Base-by-base conservation (phyloP, 2,329 filamentous ascomycete species). In the Ceratocystis cubensis region DNA sequence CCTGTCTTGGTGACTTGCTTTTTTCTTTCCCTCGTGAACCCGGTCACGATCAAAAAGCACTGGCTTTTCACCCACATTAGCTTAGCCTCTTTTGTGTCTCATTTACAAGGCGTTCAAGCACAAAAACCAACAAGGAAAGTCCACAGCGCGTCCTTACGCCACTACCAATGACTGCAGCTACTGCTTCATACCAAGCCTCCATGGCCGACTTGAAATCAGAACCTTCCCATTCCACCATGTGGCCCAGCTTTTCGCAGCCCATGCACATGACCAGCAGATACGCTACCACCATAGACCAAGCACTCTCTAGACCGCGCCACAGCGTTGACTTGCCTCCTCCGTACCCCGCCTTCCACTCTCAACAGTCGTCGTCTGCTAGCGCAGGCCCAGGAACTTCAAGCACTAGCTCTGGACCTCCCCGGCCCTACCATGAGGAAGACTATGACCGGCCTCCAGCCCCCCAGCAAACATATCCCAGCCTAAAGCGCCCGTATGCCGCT, bases 201-300 rank as follows among this genome's bases (percentile, higher is more conserved):
- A 84, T 85, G 82, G 81, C 82, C 80, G 82, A 84, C 74, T 74
- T 85, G 77, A 84, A 84, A 79, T 76, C 78, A 73, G 82, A 85
- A 75, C 76, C 81, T 72, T 75, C 79, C 73, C 82, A 84, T 75
- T 77, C 79, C 71, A 79, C 78, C 74, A 75, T 85, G 71, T 85
- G 82, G 82, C 77, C 81, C 71, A 82, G 78, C 76, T 85, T 85
- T 69, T 78, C 80, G 67, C 78, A 83, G 69, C 81, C 82, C 70
- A 77, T 84, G 73, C 75, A 80, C 65, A 77, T 67, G 50, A 61
- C 75, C 70, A 79, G 82, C 69, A 80, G 79, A 70, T 76, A 79
- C 69, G 79, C 78, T 71, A 74, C 41, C 8, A 5, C 76, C 69
- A 77, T 84, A 73, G 81, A 84, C 68, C 76, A 79, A 68, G 74